These are phyloP conservation scores for Phytophthora quininea DNA, from an alignment of 352 stramenopile species.

Conservation along the genomic window DNA sequence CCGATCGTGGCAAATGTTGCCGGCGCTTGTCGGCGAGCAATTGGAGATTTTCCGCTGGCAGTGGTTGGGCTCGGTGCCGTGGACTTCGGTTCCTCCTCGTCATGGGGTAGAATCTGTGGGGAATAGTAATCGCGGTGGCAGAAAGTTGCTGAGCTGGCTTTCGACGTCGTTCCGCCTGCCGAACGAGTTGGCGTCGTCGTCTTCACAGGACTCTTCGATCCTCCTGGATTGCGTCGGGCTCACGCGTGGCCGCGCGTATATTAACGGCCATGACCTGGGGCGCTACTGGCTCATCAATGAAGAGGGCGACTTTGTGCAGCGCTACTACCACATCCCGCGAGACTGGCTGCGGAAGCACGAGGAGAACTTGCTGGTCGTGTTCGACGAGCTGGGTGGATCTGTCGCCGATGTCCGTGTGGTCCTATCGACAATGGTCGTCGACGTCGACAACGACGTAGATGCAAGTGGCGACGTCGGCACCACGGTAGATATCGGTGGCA, in stretches of 20 bases:
- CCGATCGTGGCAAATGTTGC: constrained; percentile 61
- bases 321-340: constrained; percentile 66
- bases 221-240: constrained; percentile 64
- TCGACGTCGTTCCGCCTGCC: constrained; percentile 48
- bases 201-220: constrained; percentile 43
- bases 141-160: constrained; percentile 60
- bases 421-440: constrained; percentile 52
- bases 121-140: constrained; percentile 1
- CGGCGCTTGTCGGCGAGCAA: constrained; percentile 66
- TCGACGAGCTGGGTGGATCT: constrained; percentile 66
- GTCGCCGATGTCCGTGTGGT: constrained; percentile 53
- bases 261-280: constrained; percentile 74
- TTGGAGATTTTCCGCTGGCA: constrained; percentile 56
- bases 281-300: constrained; percentile 71
- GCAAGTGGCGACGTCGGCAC: too few relatives aligned
- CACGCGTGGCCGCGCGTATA: constrained; percentile 59
- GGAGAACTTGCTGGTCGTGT: constrained; percentile 61
- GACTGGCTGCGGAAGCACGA: constrained; percentile 56
- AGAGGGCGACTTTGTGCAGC: constrained; percentile 61
- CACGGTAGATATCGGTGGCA: neutral
- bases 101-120: neutral
- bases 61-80: constrained; percentile 59
- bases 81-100: constrained; percentile 28
- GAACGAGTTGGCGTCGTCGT: neutral
- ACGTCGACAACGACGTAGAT: constrained; percentile 1